These are phyloP conservation scores for Berberis vulgaris DNA, from an alignment of 164 flowering plant species.

Conservation along the genomic window DNA sequence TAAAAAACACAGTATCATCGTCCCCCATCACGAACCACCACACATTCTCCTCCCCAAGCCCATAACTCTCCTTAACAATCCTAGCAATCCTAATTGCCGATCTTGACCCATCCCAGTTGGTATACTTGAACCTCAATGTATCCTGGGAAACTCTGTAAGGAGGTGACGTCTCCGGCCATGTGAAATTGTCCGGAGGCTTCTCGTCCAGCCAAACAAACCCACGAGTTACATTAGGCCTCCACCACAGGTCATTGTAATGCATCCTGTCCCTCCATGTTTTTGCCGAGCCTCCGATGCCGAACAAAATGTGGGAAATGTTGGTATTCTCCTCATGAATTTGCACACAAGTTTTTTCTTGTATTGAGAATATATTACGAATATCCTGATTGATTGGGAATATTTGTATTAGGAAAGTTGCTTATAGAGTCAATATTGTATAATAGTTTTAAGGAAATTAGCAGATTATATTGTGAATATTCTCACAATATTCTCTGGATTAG, in stretches of 20 bases:
- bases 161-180: slow-evolving; percentile 32
- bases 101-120: slow-evolving; percentile 28
- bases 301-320: slow-evolving; percentile 32
- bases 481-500: too few relatives aligned
- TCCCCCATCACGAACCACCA: slow-evolving; percentile 97
- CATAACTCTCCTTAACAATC: slow-evolving; percentile 49
- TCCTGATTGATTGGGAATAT: too few relatives aligned
- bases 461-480: too few relatives aligned
- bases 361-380: too few relatives aligned
- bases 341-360: too few relatives aligned
- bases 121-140: slow-evolving; percentile 32
- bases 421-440: too few relatives aligned
- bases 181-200: slow-evolving; percentile 15
- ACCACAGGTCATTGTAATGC: slow-evolving; percentile 45
- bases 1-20: slow-evolving; percentile 84
- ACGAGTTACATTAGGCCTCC: slow-evolving; percentile 36
- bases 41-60: slow-evolving; percentile 34
- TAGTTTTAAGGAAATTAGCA: too few relatives aligned
- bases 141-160: slow-evolving; percentile 43
- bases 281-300: slow-evolving; percentile 47
- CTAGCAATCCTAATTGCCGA: slow-evolving; percentile 69
- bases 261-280: slow-evolving; percentile 38
- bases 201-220: slow-evolving; percentile 61
- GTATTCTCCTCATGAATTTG: background rate
- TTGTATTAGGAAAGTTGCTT: too few relatives aligned